Evolutionary conservation across 805 yeast species (phyloP), one percentile per base, ranked within the genome.

Genomic region (Yarrowia sp.): DNA sequence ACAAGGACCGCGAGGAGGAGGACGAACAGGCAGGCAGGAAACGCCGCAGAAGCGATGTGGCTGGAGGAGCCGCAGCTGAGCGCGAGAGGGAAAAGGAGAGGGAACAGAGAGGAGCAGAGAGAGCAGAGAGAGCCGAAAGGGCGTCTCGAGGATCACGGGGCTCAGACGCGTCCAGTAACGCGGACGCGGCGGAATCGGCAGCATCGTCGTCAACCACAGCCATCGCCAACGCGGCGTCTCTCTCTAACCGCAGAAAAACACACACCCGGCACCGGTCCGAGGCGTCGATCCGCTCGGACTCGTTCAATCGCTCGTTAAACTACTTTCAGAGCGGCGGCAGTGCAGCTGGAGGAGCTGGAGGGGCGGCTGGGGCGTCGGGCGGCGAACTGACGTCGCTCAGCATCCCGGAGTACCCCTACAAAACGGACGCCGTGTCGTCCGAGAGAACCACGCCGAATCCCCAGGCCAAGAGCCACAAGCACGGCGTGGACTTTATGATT

Each of bases 401-500:
- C 14, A 61, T 61, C 49, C 66, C 53, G 9, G 55, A 61, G 13
- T 61, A 46, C 38, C 55, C 66, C 30, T 47, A 46, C 46, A 61
- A 61, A 39, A 61, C 55, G 43, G 66, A 61, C 30, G 46, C 64
- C 5, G 66, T 61, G 14, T 46, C 55, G 38, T 46, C 55, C 46
- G 66, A 61, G 24, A 33, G 66, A 15, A 61, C 42, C 55, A 61
- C 66, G 50, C 66, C 66, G 8, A 61, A 61, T n/a, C 66, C 66
- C 7, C 64, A 58, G 64, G 64, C 50, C 10, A 58, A 58, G 14
- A 58, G 64, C 33, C 64, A 58, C 17, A 71, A 70, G 49, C 74
- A 72, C 44, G 70, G 69, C 33, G 74, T 72, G 17, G 70, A 71
- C 39, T 72, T 70, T 55, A 72, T 72, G 69, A 72, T 71, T 49